Evolutionary conservation across 73 alveolate species (phyloP).

Genomic region (Tetrahymena thermophila): DNA sequence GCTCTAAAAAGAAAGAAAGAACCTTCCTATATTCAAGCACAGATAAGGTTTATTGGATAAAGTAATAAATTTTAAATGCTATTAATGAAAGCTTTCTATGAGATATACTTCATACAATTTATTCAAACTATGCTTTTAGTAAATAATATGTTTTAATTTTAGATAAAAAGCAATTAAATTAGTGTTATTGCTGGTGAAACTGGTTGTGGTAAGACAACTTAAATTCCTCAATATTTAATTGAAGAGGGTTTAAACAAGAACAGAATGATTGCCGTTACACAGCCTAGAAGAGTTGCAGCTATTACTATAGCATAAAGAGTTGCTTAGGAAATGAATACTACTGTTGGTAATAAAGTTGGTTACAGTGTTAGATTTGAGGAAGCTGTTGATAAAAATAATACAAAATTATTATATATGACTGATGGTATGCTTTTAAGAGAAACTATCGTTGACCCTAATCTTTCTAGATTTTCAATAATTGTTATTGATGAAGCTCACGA

Average conservation of each 20-base stretch:
- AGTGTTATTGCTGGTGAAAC: constrained; percentile 70
- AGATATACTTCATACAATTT: too few species aligned
- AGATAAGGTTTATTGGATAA: not conserved
- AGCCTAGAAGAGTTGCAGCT: constrained; percentile 96
- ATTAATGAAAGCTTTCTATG: not conserved
- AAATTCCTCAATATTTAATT: constrained; percentile 64
- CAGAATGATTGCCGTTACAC: constrained; percentile 72
- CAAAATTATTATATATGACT: constrained; percentile 79
- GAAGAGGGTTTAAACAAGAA: constrained; percentile 46
- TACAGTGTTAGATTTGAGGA: constrained; percentile 71
- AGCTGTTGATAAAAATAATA: constrained; percentile 39
- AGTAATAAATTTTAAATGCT: not conserved
- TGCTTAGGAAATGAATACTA: constrained; percentile 63
- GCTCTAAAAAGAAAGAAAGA: not conserved
- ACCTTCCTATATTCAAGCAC: not conserved
- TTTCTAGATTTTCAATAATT: constrained; percentile 62
- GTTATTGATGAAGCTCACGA: constrained; percentile 96
- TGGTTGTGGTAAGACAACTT: constrained; percentile 81
- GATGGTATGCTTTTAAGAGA: constrained; percentile 91
- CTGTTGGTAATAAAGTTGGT: constrained; percentile 83
- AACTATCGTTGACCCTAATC: constrained; percentile 65
- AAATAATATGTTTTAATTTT: not conserved
- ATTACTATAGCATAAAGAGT: constrained; percentile 85
- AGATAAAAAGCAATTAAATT: not conserved
- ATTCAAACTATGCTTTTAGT: too few species aligned